These are phyloP conservation scores for Crithidia bombi DNA, from an alignment of 208 protist species.

Conservation along the genomic window DNA sequence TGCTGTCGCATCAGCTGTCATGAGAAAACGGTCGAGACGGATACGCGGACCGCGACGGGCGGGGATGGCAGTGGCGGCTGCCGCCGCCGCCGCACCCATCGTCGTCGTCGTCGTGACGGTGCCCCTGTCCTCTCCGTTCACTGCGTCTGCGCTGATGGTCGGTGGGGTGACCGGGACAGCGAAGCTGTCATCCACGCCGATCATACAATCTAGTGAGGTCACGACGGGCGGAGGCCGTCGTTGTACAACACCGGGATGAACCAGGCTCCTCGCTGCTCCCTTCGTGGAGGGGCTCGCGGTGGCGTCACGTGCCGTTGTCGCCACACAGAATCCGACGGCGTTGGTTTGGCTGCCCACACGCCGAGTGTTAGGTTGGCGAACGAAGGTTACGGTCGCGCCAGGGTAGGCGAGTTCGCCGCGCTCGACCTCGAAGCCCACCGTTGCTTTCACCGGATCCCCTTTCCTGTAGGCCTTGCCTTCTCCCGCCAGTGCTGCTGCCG, in stretches of 20 bases:
- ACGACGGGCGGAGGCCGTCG: background rate
- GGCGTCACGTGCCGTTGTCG: too few relatives aligned
- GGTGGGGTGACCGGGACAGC: background rate
- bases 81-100: background rate
- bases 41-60: conserved; percentile 16
- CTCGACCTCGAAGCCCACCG: background rate
- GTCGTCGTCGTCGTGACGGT: background rate
- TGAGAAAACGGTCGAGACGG: background rate
- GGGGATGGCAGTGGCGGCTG: background rate
- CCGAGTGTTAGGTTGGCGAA: background rate
- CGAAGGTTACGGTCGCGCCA: conserved; percentile 6
- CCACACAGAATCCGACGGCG: too few relatives aligned
- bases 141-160: background rate
- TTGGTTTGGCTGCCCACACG: too few relatives aligned
- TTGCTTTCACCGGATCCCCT: background rate
- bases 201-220: conserved; percentile 30
- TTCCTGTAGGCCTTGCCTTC: background rate
- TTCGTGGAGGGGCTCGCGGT: too few relatives aligned
- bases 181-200: conserved; percentile 8
- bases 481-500: too few relatives aligned
- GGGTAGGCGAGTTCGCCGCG: background rate
- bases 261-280: background rate
- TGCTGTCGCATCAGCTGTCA: background rate
- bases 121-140: background rate
- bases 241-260: background rate